Evolutionary conservation across 192 early-diverging fungal genomes (phyloP).

Genomic region (Glomus cerebriforme): DNA sequence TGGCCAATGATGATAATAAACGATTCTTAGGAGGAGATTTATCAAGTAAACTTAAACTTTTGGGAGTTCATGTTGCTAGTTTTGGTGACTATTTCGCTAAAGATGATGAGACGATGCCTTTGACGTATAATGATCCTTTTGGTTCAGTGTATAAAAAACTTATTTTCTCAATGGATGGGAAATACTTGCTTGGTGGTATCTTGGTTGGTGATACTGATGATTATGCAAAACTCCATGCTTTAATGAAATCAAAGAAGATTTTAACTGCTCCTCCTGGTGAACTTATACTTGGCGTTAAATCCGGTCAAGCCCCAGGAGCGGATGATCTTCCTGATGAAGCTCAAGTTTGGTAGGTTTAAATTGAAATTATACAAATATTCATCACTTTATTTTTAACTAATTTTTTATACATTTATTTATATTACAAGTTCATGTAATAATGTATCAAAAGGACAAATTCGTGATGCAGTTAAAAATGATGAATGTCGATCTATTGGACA

Average conservation of each 20-base stretch:
- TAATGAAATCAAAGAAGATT: slow-evolving; percentile 55
- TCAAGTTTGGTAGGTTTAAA: slow-evolving; percentile 58
- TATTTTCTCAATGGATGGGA: slow-evolving; percentile 65
- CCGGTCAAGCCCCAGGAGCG: slow-evolving; percentile 43
- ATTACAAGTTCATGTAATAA: slow-evolving; percentile 63
- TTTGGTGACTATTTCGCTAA: slow-evolving; percentile 70
- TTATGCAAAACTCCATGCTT: slow-evolving; percentile 61
- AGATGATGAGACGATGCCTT: slow-evolving; percentile 35
- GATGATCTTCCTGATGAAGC: slow-evolving; percentile 64
- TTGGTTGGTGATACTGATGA: slow-evolving; percentile 69
- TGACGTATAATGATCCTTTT: slow-evolving; percentile 56
- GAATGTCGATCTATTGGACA: slow-evolving; percentile 52
- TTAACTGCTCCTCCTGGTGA: slow-evolving; percentile 56
- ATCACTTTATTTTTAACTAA: background rate
- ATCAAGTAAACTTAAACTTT: slow-evolving; percentile 68
- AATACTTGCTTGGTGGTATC: slow-evolving; percentile 66
- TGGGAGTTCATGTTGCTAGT: slow-evolving; percentile 70
- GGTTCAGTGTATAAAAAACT: slow-evolving; percentile 62
- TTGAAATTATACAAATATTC: background rate
- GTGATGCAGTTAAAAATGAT: slow-evolving; percentile 42
- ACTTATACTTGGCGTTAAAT: slow-evolving; percentile 49
- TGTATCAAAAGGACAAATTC: slow-evolving; percentile 61
- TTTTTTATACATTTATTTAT: background rate
- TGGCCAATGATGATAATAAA: slow-evolving; percentile 34
- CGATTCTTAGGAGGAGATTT: slow-evolving; percentile 51